These are phyloP conservation scores for Candida dajiaensis DNA, from an alignment of 805 yeast species.

Conservation along the genomic window DNA sequence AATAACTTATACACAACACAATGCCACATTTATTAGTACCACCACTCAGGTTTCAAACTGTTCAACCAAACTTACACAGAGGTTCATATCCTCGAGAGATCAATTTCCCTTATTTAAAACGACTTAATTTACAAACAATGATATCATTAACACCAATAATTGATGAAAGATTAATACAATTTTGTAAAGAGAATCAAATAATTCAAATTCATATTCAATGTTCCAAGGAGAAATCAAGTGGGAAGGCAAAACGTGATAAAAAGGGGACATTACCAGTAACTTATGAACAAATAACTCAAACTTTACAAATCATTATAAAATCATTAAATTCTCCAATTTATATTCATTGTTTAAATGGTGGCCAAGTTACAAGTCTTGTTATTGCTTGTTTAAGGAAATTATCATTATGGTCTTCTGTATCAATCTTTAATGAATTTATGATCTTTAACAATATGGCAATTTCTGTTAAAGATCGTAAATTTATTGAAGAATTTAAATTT, in stretches of 20 bases:
- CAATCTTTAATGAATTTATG: constrained; percentile 81
- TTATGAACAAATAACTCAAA: constrained; percentile 37
- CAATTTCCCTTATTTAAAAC: constrained; percentile 60
- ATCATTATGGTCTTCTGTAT: constrained; percentile 83
- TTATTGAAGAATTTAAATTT: constrained; percentile 75
- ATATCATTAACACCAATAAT: constrained; percentile 71
- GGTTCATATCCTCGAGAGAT: constrained; percentile 84
- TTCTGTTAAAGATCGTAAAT: constrained; percentile 75
- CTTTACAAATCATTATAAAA: constrained; percentile 58
- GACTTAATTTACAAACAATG: constrained; percentile 63
- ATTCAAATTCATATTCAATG: constrained; percentile 61
- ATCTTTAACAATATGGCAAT: constrained; percentile 63
- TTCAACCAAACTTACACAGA: constrained; percentile 66
- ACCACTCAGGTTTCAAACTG: constrained; percentile 71
- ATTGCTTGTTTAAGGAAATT: constrained; percentile 82
- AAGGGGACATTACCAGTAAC: constrained; percentile 70
- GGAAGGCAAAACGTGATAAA: constrained; percentile 68
- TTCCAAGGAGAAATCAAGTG: constrained; percentile 40
- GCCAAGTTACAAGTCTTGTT: constrained; percentile 76
- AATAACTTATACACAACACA: too few species aligned
- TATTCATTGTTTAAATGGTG: constrained; percentile 85
- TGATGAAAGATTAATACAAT: constrained; percentile 46
- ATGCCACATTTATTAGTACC: constrained; percentile 39
- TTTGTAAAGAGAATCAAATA: constrained; percentile 52
- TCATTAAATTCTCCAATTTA: constrained; percentile 62